A percentile compares a stretch with the other conserved stretches of the same genome.
Evolutionary conservation across 2,329 filamentous ascomycete species (phyloP).

Genomic region (Cadophora sp.): DNA sequence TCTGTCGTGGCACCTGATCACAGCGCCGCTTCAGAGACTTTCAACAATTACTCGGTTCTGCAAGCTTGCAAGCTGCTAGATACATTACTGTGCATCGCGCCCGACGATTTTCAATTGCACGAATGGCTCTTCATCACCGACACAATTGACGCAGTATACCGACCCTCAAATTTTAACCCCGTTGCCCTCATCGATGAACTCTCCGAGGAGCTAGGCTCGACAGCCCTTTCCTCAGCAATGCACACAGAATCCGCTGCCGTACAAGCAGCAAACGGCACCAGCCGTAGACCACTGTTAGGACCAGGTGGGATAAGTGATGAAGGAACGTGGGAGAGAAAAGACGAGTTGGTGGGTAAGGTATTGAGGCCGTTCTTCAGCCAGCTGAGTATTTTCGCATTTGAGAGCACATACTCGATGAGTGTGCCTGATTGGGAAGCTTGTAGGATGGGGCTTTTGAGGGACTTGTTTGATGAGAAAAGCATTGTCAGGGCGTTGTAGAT

Average conservation of each 20-base stretch:
- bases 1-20: conserved; percentile 74
- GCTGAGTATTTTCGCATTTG: conserved; percentile 91
- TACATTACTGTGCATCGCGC: conserved; percentile 81
- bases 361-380: conserved; percentile 89
- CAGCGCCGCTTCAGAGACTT: conserved; percentile 70
- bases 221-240: conserved; percentile 33
- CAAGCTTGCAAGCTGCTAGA: conserved; percentile 96
- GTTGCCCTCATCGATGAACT: conserved; percentile 85
- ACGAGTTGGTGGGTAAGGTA: conserved; percentile 77
- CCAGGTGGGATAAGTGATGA: conserved; percentile 59
- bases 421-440: conserved; percentile 70
- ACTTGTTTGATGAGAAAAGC: conserved; percentile 81
- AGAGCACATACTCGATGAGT: conserved; percentile 89
- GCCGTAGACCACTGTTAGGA: conserved; percentile 51
- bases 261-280: conserved; percentile 36
- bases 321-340: conserved; percentile 63
- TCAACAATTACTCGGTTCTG: conserved; percentile 77
- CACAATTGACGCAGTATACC: conserved; percentile 94
- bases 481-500: conserved; percentile 60
- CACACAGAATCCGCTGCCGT: conserved; percentile 37
- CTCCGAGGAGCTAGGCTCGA: conserved; percentile 70
- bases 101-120: conserved; percentile 97
- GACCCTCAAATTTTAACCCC: conserved; percentile 71
- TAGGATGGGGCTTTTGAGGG: conserved; percentile 67
- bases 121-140: conserved; percentile 98